A percentile compares a stretch with the other conserved stretches of the same genome.
phyloP scores from a whole-genome alignment of 2,329 filamentous ascomycete species.

The Rhytidhysteron rufulum region DNA sequence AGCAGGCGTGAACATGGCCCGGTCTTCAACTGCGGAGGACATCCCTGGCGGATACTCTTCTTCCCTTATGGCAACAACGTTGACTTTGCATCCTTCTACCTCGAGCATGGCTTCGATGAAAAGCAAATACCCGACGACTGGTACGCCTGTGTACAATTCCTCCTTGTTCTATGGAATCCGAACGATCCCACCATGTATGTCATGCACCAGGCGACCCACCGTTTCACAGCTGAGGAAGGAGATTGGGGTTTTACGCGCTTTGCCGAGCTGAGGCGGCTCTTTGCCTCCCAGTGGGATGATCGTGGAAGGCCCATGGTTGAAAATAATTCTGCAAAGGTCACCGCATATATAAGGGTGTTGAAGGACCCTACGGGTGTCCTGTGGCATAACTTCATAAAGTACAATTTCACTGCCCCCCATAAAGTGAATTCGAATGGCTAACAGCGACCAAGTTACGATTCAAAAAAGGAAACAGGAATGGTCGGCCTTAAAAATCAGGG shows the following conservation, averaged over 20 bases:
- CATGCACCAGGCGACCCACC: conserved; percentile 79
- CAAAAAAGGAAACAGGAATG: conserved; percentile 98
- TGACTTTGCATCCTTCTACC: conserved; percentile 89
- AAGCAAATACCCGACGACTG: conserved; percentile 78
- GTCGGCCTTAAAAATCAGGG: conserved; percentile 96
- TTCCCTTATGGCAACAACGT: conserved; percentile 95
- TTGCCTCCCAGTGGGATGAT: conserved; percentile 72
- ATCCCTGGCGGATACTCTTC: conserved; percentile 92
- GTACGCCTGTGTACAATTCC: conserved; percentile 96
- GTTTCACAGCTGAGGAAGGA: conserved; percentile 92
- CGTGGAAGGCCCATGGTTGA: conserved; percentile 68
- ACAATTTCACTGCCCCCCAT: too few species aligned
- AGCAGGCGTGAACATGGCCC: conserved; percentile 83
- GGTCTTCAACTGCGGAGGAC: conserved; percentile 77
- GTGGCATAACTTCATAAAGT: conserved; percentile 86
- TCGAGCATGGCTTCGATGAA: conserved; percentile 87
- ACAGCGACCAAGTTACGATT: conserved; percentile 64
- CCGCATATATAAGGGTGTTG: conserved; percentile 75
- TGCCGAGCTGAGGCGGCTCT: conserved; percentile 80
- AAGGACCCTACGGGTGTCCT: conserved; percentile 85
- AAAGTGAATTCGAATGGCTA: too few species aligned
- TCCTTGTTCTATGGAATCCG: conserved; percentile 88
- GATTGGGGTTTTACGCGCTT: conserved; percentile 99
- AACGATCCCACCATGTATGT: conserved; percentile 82
- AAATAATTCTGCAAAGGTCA: conserved; percentile 73